Percentiles rank a stretch among this genome's conserved stretches.
Conservation (phyloP, 2,329 filamentous ascomycete species). For the Colletotrichum sp. region DNA sequence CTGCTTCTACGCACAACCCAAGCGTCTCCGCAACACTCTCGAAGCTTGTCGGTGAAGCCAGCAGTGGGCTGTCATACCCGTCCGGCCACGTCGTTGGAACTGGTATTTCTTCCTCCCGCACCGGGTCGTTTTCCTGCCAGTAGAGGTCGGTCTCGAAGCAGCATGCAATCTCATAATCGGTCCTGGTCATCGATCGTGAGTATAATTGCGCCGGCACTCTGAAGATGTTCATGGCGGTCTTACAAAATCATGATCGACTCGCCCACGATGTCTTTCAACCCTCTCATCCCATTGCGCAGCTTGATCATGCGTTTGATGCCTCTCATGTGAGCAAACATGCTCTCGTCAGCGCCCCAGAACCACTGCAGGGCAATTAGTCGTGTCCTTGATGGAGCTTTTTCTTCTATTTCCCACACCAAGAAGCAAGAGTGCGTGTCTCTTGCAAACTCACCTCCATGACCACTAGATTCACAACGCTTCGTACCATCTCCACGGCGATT, state of each 20-base stretch:
- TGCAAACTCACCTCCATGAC: conserved; percentile 30
- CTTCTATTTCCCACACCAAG: fast-evolving
- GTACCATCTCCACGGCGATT: conserved; percentile 30
- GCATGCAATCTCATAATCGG: conserved; percentile 34
- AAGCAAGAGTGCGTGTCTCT: neutral
- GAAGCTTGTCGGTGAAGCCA: conserved; percentile 25
- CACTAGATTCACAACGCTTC: conserved; percentile 32
- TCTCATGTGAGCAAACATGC: conserved; percentile 33
- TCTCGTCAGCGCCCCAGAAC: conserved; percentile 31
- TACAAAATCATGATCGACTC: conserved; percentile 22
- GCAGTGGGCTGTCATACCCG: conserved; percentile 28
- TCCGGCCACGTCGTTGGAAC: conserved; percentile 23
- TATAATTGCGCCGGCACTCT: neutral
- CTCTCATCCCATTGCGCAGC: conserved; percentile 28
- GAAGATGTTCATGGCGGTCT: neutral
- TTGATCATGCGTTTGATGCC: conserved; percentile 34
- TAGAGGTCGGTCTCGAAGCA: conserved; percentile 32
- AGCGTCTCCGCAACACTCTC: conserved; percentile 13
- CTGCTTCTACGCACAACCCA: conserved; percentile 22
- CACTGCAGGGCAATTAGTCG: neutral
- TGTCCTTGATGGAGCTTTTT: fast-evolving
- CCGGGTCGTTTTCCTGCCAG: conserved; percentile 24
- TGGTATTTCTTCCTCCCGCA: conserved; percentile 5
- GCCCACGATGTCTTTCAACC: conserved; percentile 29
- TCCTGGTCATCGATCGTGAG: conserved; percentile 18